Evolutionary conservation across 352 stramenopile genomes (phyloP), one percentile per base, ranked within the genome.

Genomic region (Thalassiosira allenii): DNA sequence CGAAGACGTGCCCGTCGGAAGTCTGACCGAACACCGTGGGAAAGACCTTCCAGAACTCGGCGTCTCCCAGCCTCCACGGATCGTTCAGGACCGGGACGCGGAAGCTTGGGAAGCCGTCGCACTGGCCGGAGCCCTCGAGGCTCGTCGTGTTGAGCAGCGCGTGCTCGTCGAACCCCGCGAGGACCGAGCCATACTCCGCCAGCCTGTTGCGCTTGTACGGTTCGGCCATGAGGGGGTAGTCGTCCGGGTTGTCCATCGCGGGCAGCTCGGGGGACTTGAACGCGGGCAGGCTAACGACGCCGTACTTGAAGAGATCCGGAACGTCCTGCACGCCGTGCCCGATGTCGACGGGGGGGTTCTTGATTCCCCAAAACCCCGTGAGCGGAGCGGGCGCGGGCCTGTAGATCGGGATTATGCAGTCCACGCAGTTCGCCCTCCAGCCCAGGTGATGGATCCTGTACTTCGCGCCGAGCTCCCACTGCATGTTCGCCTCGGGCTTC

Each of bases 61-160:
- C 37, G 37, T 47, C 37, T 47, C 37, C 37, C 37, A 8, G 17
- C 9, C 17, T 47, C 37, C 37, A 47, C 37, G 37, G 37, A 17
- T 47, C 17, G 37, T 47, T 47, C 37, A 59, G 41, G 52, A 30
- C 69, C 69, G 3, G 69, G 47, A 80, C 44, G 20, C 58, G 44
- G 67, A 72, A 70, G 25, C 63, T 68, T 0, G 54, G 49, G 40
- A 78, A 58, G 34, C 66, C 66, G 70, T 65, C 74, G 43, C 74
- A 79, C 34, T 51, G n/a, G 49, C 49, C 34, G 14, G 40, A 59
- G 12, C 34, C 64, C 40, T 81, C 63, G 1, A 81, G 40, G 4
- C 30, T 27, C 8, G 71, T 75, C 25, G 71, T 80, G 51, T 80
- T 80, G 4, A 80, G 33, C 25, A 80, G 33, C 23, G 47, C 71